Percentiles rank a stretch among this genome's conserved stretches.
These are phyloP conservation scores for Fagopyrum esculentum DNA, from an alignment of 148 eudicot species.

Conservation along the genomic window DNA sequence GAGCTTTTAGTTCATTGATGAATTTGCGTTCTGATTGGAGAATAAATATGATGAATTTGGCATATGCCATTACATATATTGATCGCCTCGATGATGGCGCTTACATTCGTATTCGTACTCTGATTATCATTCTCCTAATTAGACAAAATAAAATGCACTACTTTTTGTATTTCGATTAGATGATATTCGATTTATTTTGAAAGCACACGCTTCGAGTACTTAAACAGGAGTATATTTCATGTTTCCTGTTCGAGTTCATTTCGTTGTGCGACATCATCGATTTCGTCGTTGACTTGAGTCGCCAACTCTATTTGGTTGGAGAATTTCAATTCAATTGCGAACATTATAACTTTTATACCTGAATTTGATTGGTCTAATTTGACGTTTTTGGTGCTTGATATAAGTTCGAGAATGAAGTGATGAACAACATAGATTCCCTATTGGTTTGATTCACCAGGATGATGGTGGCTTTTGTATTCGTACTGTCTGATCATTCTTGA, in stretches of 20 bases:
- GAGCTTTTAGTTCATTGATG: background rate
- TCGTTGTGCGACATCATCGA: conserved; percentile 1
- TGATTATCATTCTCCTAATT: background rate
- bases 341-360: background rate
- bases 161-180: background rate
- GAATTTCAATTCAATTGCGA: background rate
- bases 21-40: background rate
- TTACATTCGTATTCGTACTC: conserved; percentile 10
- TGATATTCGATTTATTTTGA: background rate
- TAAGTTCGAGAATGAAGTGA: conserved; percentile 1
- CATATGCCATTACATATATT: background rate
- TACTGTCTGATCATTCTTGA: conserved; percentile 10
- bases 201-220: conserved; percentile 13
- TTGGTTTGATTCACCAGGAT: background rate
- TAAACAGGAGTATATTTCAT: background rate
- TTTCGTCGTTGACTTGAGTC: background rate
- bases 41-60: conserved; percentile 6
- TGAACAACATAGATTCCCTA: background rate
- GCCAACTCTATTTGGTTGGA: background rate
- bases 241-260: conserved; percentile 2
- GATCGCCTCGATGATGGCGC: conserved; percentile 9
- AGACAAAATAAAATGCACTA: background rate
- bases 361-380: background rate
- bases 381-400: background rate
- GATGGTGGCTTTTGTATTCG: conserved; percentile 10